Percentiles rank a stretch among this genome's conserved stretches.
Evolutionary conservation across 352 stramenopile genomes (phyloP).

Genomic region (Detonula confervacea): DNA sequence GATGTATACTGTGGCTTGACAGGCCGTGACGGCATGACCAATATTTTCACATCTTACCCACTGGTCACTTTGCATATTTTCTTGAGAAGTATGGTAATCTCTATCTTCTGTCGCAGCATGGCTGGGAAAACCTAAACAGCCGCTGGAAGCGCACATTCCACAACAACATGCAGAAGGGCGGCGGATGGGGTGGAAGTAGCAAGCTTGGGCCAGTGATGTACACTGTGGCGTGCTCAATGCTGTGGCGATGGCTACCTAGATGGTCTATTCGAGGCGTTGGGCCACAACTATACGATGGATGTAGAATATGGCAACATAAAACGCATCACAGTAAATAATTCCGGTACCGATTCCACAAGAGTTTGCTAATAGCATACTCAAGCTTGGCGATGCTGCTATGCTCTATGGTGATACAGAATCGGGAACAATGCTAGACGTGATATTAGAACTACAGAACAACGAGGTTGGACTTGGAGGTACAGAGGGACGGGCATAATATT

Average conservation of each 20-base stretch:
- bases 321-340: not conserved
- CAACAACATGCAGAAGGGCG: not conserved
- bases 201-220: not conserved
- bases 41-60: not conserved
- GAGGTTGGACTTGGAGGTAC: too few relatives aligned
- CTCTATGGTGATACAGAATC: too few relatives aligned
- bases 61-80: not conserved
- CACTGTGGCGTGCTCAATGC: not conserved
- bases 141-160: constrained; percentile 17
- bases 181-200: not conserved
- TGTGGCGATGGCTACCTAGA: not conserved
- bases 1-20: constrained; percentile 7
- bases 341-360: too few relatives aligned
- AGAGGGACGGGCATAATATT: too few relatives aligned
- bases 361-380: too few relatives aligned
- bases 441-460: too few relatives aligned
- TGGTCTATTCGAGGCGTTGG: not conserved
- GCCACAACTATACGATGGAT: not conserved
- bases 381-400: too few relatives aligned
- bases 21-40: constrained; percentile 15
- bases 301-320: not conserved
- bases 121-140: not conserved
- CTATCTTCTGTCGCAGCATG: not conserved
- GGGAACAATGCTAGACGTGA: too few relatives aligned
- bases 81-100: not conserved